Evolutionary conservation across 2,329 filamentous ascomycete genomes (phyloP), one percentile per base, ranked within the genome.

Genomic region (Chaetomiaceae sp.): DNA sequence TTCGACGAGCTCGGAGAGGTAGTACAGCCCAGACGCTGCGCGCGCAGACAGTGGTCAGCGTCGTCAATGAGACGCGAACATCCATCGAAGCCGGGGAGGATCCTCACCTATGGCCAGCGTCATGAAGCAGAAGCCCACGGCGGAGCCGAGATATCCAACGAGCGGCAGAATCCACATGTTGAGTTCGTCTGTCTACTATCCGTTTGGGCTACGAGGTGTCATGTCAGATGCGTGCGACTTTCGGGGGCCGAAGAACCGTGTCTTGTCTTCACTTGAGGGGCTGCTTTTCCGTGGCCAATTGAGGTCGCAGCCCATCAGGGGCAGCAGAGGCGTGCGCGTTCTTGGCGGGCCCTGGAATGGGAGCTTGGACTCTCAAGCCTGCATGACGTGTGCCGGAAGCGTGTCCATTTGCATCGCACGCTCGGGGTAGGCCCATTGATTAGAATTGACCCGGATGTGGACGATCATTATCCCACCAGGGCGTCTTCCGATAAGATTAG

Each of bases 1-100:
- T 69, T 98, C 93, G 51, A 98, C 93, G 12, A 97, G 82, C 67
- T 98, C 93, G 19, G 91, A 96, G 44, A 98, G 84, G 66, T 98
- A 98, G 72, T 98, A 98, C 20, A 98, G 81, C 30, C 93, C 93
- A n/a, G 89, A 96, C 32, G 93, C 93, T 88, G 60, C 38, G 50
- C 4, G 37, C 26, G 6, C 29, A n/a, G 36, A 42, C 54, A 45
- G 3, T 7, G 10, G 29, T n/a, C 12, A 32, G 9, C 12, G 14
- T 32, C 12, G 29, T n/a, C 12, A 30, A 30, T n/a, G 5, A 30
- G 29, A n/a, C 29, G 30, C 27, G 27, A n/a, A 33, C 20, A 20
- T 39, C 29, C 4, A 44, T 22, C 17, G 15, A 9, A 20, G 20
- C 20, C 24, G 18, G 20, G 24, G 14, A 24, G 24, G 11, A 9